Base-by-base conservation (phyloP, 805 yeast species). In the Millerozyma miso region DNA sequence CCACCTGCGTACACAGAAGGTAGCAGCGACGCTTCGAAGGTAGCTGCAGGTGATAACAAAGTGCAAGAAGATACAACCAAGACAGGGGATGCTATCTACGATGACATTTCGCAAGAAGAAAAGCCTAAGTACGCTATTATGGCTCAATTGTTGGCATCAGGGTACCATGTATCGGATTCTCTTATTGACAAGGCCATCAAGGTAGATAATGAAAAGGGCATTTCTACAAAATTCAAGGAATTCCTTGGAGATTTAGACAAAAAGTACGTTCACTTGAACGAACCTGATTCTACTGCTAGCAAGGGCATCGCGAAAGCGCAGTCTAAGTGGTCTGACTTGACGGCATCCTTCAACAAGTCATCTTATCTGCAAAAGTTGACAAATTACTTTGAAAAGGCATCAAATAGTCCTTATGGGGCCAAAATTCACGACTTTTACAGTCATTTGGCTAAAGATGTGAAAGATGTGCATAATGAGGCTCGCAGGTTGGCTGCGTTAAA, bases 121-220 rank as follows among this genome's bases (percentile, higher is more conserved):
- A 85, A 85, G 67, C 95, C 95, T 43, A 83, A 83, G 56, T 63
- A 80, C 43, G 79, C 88, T 15, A 80, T 86, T 45, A 67, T 85
- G 65, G 91, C 93, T 1, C 91, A 85, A 62, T 76, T 83, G 53
- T 68, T 85, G 46, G 73, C 88, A 26, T 76, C 80, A n/a, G 95
- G 95, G 3, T 85, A 86, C 58, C 75, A 71, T 15, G 61, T 85
- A 35, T 73, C 82, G 37, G 93, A 86, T 59, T 63, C 71, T 39
- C 64, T 84, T 39, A 68, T 85, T 35, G 71, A 76, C 44, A 74
- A 74, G 55, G 85, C 88, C 17, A 70, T 83, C 40, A 78, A 72
- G 15, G 69, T 81, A 48, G 93, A 86, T 60, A 70, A 80, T 49
- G 68, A 80, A 53, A 76, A 81, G 54, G 93, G 91, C 0, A 61